A percentile compares a stretch with the other conserved stretches of the same genome.
Conservation (phyloP, 1,284 basidiomycete genomes). For the Ganoderma multipileum region DNA sequence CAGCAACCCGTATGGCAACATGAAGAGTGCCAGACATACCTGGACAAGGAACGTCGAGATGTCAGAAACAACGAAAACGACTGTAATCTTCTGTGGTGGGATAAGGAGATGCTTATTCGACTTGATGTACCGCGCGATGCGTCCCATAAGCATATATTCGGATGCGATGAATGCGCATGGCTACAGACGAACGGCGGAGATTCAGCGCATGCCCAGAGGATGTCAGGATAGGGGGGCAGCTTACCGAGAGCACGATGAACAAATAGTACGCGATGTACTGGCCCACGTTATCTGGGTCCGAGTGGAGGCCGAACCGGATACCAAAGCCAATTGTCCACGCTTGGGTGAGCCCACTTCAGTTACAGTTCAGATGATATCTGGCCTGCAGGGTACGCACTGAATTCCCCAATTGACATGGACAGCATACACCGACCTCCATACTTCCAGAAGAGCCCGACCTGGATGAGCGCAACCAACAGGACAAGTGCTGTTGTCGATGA, state of each 20-base stretch:
- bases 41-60: slow-evolving; percentile 75
- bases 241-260: slow-evolving; percentile 72
- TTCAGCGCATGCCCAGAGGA: neutral
- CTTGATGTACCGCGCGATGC: slow-evolving; percentile 25
- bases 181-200: slow-evolving; percentile 23
- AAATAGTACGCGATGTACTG: slow-evolving; percentile 82
- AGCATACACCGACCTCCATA: slow-evolving; percentile 69
- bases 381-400: slow-evolving; percentile 46
- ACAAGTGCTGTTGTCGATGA: slow-evolving; percentile 49
- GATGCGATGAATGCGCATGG: slow-evolving; percentile 83
- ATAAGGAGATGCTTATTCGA: slow-evolving; percentile 62
- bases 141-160: slow-evolving; percentile 55
- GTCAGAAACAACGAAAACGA: slow-evolving; percentile 64
- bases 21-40: slow-evolving; percentile 34
- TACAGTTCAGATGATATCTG: neutral
- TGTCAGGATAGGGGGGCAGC: too few species aligned
- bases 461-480: slow-evolving; percentile 55
- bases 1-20: neutral
- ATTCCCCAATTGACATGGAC: slow-evolving; percentile 69
- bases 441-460: slow-evolving; percentile 54
- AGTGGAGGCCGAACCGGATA: slow-evolving; percentile 55
- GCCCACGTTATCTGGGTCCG: slow-evolving; percentile 44
- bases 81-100: slow-evolving; percentile 57
- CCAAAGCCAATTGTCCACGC: slow-evolving; percentile 59
- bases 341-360: neutral